These are phyloP conservation scores for Nannizzia gypsea DNA, from an alignment of 2,329 filamentous ascomycete genomes.

Conservation along the genomic window DNA sequence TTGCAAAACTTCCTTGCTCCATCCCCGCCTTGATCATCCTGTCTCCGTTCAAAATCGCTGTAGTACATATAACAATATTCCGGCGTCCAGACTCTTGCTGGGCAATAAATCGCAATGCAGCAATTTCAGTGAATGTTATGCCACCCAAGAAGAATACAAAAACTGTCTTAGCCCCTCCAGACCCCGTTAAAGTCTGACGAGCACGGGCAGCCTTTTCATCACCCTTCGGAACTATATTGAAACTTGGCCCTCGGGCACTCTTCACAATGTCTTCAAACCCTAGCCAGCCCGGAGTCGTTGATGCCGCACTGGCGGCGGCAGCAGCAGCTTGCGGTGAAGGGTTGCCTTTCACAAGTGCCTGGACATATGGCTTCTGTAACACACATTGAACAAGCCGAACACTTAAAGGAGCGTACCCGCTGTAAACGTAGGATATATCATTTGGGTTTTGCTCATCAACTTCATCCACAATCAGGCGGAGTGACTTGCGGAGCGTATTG, in stretches of 20 bases:
- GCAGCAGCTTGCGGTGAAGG: slow-evolving; percentile 36
- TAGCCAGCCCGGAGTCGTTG: slow-evolving; percentile 69
- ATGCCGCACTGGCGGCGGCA: slow-evolving; percentile 36
- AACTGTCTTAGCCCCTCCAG: slow-evolving; percentile 65
- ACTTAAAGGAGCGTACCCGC: slow-evolving; percentile 86
- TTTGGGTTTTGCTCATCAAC: slow-evolving; percentile 90
- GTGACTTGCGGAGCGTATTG: slow-evolving; percentile 68
- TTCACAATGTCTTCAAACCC: slow-evolving; percentile 89
- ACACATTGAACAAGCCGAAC: slow-evolving; percentile 86
- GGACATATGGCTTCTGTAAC: slow-evolving; percentile 76
- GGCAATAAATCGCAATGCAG: slow-evolving; percentile 80
- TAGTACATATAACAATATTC: slow-evolving; percentile 85
- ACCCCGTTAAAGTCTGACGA: slow-evolving; percentile 66
- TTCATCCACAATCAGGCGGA: slow-evolving; percentile 87
- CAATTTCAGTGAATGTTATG: slow-evolving; percentile 91
- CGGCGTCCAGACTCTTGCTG: slow-evolving; percentile 68
- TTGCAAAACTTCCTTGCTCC: slow-evolving; percentile 51
- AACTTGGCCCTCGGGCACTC: slow-evolving; percentile 74
- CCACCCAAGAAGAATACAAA: slow-evolving; percentile 98
- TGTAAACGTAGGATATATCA: slow-evolving; percentile 96
- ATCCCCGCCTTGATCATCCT: slow-evolving; percentile 77
- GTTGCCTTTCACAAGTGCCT: slow-evolving; percentile 56
- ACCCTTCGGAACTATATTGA: slow-evolving; percentile 83
- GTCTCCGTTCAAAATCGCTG: slow-evolving; percentile 79
- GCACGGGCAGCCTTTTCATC: slow-evolving; percentile 88